These are phyloP conservation scores for Letharia columbiana DNA, from an alignment of 495 filamentous ascomycete species.

Conservation along the genomic window DNA sequence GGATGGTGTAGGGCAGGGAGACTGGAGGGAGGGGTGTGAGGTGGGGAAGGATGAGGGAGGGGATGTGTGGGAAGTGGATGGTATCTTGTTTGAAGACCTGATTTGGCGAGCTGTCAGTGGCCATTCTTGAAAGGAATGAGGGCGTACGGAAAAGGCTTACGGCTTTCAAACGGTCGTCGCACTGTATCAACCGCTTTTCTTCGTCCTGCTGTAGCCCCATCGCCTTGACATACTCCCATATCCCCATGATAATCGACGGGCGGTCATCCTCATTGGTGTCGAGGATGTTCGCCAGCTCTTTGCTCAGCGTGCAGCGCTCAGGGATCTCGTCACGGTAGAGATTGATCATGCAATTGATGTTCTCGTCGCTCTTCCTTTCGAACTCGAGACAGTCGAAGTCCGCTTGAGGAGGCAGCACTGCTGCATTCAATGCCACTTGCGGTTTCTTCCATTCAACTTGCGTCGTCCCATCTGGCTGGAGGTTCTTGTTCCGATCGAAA, in stretches of 20 bases:
- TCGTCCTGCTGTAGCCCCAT: slow-evolving; percentile 86
- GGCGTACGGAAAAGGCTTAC: slow-evolving; percentile 39
- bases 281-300: slow-evolving; percentile 71
- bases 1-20: slow-evolving; percentile 84
- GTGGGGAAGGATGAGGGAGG: slow-evolving; percentile 64
- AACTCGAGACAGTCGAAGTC: slow-evolving; percentile 92
- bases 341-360: slow-evolving; percentile 83
- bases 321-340: slow-evolving; percentile 76
- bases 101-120: slow-evolving; percentile 19
- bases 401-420: slow-evolving; percentile 40
- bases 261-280: slow-evolving; percentile 82
- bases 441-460: slow-evolving; percentile 68
- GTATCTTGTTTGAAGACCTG: slow-evolving; percentile 72
- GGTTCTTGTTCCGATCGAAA: slow-evolving; percentile 57
- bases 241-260: slow-evolving; percentile 73
- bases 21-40: slow-evolving; percentile 73
- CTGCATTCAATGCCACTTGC: slow-evolving; percentile 43
- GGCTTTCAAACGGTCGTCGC: slow-evolving; percentile 68
- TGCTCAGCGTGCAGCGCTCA: slow-evolving; percentile 72
- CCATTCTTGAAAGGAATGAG: slow-evolving; percentile 3
- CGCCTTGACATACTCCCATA: slow-evolving; percentile 91
- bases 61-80: slow-evolving; percentile 83
- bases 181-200: slow-evolving; percentile 82
- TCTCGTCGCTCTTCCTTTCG: slow-evolving; percentile 84
- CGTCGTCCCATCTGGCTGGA: slow-evolving; percentile 48